Evolutionary conservation across 192 early-diverging fungal species (phyloP), one percentile per base, ranked within the genome.

Genomic region (Coemansia sp.): DNA sequence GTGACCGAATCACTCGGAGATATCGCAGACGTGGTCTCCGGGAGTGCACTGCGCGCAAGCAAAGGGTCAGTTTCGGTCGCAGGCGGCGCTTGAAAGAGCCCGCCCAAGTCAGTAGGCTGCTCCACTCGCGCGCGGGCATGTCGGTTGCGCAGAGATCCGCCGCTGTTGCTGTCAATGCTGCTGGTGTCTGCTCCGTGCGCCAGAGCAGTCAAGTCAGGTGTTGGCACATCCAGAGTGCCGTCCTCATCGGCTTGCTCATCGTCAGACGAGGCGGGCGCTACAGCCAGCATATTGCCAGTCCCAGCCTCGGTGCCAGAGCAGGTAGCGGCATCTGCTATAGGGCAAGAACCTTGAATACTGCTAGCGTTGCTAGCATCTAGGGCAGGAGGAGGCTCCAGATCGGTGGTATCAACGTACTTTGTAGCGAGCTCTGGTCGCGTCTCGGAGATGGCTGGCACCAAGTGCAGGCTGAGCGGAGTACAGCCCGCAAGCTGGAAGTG

Each of bases 131-230:
- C 32, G 32, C 53, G 53, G 7, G 31, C 29, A 56, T 35, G 53
- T 17, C 53, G 53, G 53, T 56, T 32, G 17, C 53, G 53, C 53
- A 56, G 14, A 15, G 53, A 56, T 35, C 53, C 53, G 17, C 53
- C 29, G 6, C 31, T 7, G 32, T 3, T 56, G 17, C 53, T n/a
- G 15, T 35, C 53, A 35, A 19, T 35, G 32, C 31, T 56, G 31
- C 31, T 35, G 4, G 29, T 3, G 7, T 32, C 29, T 1, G n/a
- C n/a, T 14, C n/a, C n/a, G 19, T 35, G 32, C 32, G 31, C 53
- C 15, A 29, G 32, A 20, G 20, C 47, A 12, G 47, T 5, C 9
- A 9, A 14, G 3, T 27, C 24, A 24, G 47, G 24, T 11, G 12
- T 29, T 51, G 47, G 47, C 24, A 27, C 19, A 24, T 8, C 47